phyloP scores from a whole-genome alignment of 2,329 filamentous ascomycete species.

The Chrysoporthe austroafricana region DNA sequence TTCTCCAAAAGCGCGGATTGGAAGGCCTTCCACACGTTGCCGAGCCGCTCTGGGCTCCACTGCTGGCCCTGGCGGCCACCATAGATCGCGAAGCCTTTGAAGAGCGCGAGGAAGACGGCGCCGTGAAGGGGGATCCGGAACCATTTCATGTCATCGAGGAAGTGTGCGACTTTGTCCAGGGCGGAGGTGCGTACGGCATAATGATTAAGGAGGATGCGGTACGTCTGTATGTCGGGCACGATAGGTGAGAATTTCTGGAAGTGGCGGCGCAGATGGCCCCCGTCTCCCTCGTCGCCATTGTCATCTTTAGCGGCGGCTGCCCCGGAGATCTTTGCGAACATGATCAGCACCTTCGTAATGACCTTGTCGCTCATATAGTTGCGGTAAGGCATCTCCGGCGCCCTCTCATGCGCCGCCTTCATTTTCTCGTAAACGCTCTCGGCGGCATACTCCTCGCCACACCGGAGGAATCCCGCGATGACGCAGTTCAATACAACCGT shows the following conservation, averaged over 20 bases:
- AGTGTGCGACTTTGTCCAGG: slow-evolving; percentile 68
- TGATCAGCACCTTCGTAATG: slow-evolving; percentile 60
- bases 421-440: slow-evolving; percentile 83
- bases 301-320: slow-evolving; percentile 47
- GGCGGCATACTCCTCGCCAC: slow-evolving; percentile 76
- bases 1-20: slow-evolving; percentile 55
- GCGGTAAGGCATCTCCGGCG: slow-evolving; percentile 45
- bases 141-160: slow-evolving; percentile 79
- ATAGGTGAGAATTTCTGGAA: slow-evolving; percentile 68
- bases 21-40: slow-evolving; percentile 69
- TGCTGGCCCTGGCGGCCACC: slow-evolving; percentile 66
- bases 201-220: slow-evolving; percentile 77
- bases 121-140: slow-evolving; percentile 72
- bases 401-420: slow-evolving; percentile 62
- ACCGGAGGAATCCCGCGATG: slow-evolving; percentile 75
- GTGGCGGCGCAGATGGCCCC: slow-evolving; percentile 48
- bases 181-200: slow-evolving; percentile 72
- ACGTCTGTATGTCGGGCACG: slow-evolving; percentile 77
- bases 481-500: slow-evolving; percentile 85
- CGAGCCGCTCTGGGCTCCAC: slow-evolving; percentile 75
- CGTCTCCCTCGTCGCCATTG: neutral
- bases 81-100: slow-evolving; percentile 79
- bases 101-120: slow-evolving; percentile 77
- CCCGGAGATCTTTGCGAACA: slow-evolving; percentile 59
- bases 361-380: slow-evolving; percentile 53